These are phyloP conservation scores for Cryptococcus maquisensis DNA, from an alignment of 1,284 basidiomycete species.

Conservation along the genomic window DNA sequence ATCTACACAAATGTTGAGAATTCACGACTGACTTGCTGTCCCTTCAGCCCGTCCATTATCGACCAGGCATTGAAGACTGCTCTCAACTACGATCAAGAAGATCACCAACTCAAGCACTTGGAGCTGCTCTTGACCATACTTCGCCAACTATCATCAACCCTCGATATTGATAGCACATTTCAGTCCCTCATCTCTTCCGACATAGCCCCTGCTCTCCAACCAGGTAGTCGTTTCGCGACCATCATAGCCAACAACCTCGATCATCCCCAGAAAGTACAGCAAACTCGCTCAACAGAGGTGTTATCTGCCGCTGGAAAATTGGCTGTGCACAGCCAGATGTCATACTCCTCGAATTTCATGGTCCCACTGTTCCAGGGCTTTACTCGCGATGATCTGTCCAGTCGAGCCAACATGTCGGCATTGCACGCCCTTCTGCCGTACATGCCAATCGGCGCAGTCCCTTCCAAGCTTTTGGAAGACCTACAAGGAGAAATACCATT, in stretches of 20 bases:
- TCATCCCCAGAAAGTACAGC: slow-evolving; percentile 19
- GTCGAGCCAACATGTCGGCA: slow-evolving; percentile 16
- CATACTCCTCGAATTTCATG: slow-evolving; percentile 14
- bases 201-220: slow-evolving; percentile 21
- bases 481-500: slow-evolving; percentile 24
- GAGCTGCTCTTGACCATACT: slow-evolving; percentile 28
- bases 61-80: slow-evolving; percentile 10
- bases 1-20: neutral
- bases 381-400: slow-evolving; percentile 9
- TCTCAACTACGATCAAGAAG: slow-evolving; percentile 4
- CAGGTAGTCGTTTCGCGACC: slow-evolving; percentile 12
- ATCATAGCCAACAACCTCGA: slow-evolving; percentile 23
- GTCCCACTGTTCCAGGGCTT: slow-evolving; percentile 24
- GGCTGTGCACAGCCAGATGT: neutral
- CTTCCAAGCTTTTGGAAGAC: slow-evolving; percentile 12
- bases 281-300: slow-evolving; percentile 26
- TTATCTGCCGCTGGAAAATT: slow-evolving; percentile 18
- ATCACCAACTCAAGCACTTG: slow-evolving; percentile 12
- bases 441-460: slow-evolving; percentile 17
- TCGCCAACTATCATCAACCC: slow-evolving; percentile 14
- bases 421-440: slow-evolving; percentile 22
- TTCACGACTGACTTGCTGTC: neutral
- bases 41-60: slow-evolving; percentile 7
- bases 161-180: slow-evolving; percentile 3
- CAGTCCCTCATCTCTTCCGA: neutral